Evolutionary conservation across 2,329 filamentous ascomycete genomes (phyloP).

Genomic region (Aaosphaeria arxii): DNA sequence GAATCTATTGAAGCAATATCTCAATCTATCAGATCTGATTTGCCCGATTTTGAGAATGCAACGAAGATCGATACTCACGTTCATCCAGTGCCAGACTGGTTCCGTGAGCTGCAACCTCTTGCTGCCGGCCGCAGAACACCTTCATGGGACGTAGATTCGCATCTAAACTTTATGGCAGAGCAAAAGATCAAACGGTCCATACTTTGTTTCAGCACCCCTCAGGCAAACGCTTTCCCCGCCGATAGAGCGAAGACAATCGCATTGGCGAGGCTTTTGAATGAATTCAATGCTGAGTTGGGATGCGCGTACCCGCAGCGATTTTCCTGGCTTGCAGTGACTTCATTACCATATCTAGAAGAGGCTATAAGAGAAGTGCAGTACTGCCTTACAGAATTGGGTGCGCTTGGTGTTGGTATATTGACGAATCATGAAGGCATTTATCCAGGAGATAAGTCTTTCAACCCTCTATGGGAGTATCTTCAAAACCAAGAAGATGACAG

Average conservation of each 20-base stretch:
- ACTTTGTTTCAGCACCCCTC: slow-evolving; percentile 32
- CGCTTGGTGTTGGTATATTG: slow-evolving; percentile 29
- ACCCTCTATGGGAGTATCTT: slow-evolving; percentile 24
- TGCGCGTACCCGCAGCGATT: slow-evolving; percentile 24
- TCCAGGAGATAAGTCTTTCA: slow-evolving; percentile 25
- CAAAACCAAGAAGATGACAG: slow-evolving; percentile 13
- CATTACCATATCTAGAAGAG: slow-evolving; percentile 29
- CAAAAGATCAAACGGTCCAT: slow-evolving; percentile 26
- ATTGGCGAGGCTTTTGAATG: slow-evolving; percentile 35
- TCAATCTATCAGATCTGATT: slow-evolving; percentile 1
- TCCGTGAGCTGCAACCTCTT: slow-evolving; percentile 26
- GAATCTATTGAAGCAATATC: slow-evolving; percentile 22
- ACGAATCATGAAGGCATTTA: slow-evolving; percentile 35
- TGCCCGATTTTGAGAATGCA: slow-evolving; percentile 11
- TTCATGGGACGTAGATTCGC: slow-evolving; percentile 22
- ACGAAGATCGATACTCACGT: slow-evolving; percentile 35
- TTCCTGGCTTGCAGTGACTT: slow-evolving; percentile 23
- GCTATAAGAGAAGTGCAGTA: slow-evolving; percentile 26
- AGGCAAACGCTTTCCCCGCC: slow-evolving; percentile 29
- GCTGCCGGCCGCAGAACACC: slow-evolving; percentile 35
- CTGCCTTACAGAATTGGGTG: slow-evolving; percentile 25
- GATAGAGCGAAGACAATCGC: slow-evolving; percentile 26
- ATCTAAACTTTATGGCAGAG: slow-evolving; percentile 31
- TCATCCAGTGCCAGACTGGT: slow-evolving; percentile 35
- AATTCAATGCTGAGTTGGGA: slow-evolving; percentile 23